Evolutionary conservation across 1,284 basidiomycete genomes (phyloP).

Genomic region (Schizopora paradoxa): DNA sequence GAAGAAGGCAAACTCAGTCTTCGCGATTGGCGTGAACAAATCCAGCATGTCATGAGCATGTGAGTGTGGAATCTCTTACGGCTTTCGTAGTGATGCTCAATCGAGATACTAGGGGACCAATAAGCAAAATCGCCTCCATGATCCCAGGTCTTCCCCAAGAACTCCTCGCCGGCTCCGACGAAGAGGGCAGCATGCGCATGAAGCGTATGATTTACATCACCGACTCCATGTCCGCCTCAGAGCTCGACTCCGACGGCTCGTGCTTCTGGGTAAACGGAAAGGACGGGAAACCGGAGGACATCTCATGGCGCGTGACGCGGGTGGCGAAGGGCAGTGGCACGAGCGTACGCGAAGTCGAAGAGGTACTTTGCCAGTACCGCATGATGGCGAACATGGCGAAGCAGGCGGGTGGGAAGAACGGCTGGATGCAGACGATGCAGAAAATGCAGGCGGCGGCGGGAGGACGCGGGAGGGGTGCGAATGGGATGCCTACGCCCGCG

Average conservation of each 20-base stretch:
- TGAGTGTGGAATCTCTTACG: slow-evolving; percentile 32
- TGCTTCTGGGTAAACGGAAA: slow-evolving; percentile 82
- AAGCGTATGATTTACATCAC: slow-evolving; percentile 99
- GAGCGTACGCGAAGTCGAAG: slow-evolving; percentile 94
- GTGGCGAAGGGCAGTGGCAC: slow-evolving; percentile 96
- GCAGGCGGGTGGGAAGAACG: slow-evolving; percentile 94
- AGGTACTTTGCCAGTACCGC: slow-evolving; percentile 89
- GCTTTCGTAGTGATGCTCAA: not conserved
- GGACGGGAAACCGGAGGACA: slow-evolving; percentile 73
- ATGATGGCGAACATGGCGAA: slow-evolving; percentile 99
- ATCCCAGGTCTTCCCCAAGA: slow-evolving; percentile 94
- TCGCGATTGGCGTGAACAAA: slow-evolving; percentile 96
- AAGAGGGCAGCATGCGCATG: slow-evolving; percentile 87
- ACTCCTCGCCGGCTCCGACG: slow-evolving; percentile 84
- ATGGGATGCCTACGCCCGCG: slow-evolving; percentile 85
- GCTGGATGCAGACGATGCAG: slow-evolving; percentile 85
- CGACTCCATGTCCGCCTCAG: slow-evolving; percentile 91
- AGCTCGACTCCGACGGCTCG: slow-evolving; percentile 94
- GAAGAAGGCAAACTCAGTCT: slow-evolving; percentile 96
- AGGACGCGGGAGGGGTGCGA: slow-evolving; percentile 77
- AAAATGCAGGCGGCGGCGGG: slow-evolving; percentile 86
- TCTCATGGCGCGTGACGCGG: slow-evolving; percentile 84
- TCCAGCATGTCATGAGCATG: slow-evolving; percentile 98
- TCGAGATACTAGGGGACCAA: slow-evolving; percentile 69
- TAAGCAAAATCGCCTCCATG: slow-evolving; percentile 98